Conservation (phyloP, 192 early-diverging fungal genomes). For the Chytriomyces hyalinus region DNA sequence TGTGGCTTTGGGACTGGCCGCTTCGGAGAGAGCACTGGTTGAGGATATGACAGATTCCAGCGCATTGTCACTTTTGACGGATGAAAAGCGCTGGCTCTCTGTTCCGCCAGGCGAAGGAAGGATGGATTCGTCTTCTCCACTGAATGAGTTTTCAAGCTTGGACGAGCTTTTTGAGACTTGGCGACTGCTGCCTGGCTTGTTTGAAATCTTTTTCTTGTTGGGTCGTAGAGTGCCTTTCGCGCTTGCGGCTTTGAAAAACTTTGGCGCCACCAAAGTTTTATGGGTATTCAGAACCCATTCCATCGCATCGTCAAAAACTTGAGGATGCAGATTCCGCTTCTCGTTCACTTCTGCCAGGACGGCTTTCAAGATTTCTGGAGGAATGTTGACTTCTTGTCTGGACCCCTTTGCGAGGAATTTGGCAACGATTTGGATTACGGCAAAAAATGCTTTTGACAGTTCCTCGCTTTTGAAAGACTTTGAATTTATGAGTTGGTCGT, state of each 20-base stretch:
- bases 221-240: conserved; percentile 8
- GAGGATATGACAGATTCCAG: background rate
- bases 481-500: conserved; percentile 23
- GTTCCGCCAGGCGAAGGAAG: background rate
- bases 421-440: conserved; percentile 27
- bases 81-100: background rate
- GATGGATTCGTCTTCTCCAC: background rate
- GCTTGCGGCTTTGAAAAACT: conserved; percentile 32
- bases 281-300: conserved; percentile 33
- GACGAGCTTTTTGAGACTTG: background rate
- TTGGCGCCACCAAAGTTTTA: conserved; percentile 21
- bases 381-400: conserved; percentile 32
- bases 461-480: conserved; percentile 6
- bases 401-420: conserved; percentile 20
- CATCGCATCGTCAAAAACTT: conserved; percentile 37
- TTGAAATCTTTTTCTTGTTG: conserved; percentile 21
- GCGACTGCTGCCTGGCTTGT: background rate
- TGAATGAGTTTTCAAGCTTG: background rate
- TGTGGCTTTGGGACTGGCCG: background rate
- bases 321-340: conserved; percentile 38
- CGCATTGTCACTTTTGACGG: background rate
- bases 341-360: conserved; percentile 32
- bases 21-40: background rate
- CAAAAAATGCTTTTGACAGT: conserved; percentile 15
- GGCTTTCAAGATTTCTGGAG: conserved; percentile 13